Conservation (phyloP, 202 grass and related monocot genomes). For the Zoysia matrella region DNA sequence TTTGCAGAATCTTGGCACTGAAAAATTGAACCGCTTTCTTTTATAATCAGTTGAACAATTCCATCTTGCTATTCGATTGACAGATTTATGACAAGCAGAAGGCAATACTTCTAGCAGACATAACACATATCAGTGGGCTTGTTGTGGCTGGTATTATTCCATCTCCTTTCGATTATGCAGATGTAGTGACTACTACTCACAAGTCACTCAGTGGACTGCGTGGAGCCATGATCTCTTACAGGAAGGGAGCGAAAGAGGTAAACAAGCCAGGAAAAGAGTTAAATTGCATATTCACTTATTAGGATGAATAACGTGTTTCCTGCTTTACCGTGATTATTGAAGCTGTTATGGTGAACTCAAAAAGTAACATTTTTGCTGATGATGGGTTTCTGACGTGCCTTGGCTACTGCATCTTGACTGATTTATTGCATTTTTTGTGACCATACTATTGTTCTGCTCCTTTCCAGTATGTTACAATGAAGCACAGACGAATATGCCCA, state of each 20-base stretch:
- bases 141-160: conserved; percentile 90
- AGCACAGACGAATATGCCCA: too few species aligned
- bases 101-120: conserved; percentile 95
- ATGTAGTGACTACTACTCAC: conserved; percentile 97
- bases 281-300: neutral
- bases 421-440: too few species aligned
- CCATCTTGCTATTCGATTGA: conserved; percentile 37
- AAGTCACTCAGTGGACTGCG: conserved; percentile 92
- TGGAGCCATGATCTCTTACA: conserved; percentile 98
- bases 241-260: conserved; percentile 92
- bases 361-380: too few species aligned
- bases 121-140: conserved; percentile 98
- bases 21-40: conserved; percentile 12
- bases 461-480: too few species aligned
- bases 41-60: conserved; percentile 27
- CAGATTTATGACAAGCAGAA: conserved; percentile 99
- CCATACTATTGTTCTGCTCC: too few species aligned
- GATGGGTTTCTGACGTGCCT: too few species aligned
- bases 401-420: too few species aligned
- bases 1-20: too few species aligned
- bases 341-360: too few species aligned
- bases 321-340: too few species aligned
- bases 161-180: conserved; percentile 96
- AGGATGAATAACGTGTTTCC: too few species aligned
- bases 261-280: conserved; percentile 95